These are phyloP conservation scores for Chrysanthemum makinoi DNA, from an alignment of 129 eudicot species.

Conservation along the genomic window DNA sequence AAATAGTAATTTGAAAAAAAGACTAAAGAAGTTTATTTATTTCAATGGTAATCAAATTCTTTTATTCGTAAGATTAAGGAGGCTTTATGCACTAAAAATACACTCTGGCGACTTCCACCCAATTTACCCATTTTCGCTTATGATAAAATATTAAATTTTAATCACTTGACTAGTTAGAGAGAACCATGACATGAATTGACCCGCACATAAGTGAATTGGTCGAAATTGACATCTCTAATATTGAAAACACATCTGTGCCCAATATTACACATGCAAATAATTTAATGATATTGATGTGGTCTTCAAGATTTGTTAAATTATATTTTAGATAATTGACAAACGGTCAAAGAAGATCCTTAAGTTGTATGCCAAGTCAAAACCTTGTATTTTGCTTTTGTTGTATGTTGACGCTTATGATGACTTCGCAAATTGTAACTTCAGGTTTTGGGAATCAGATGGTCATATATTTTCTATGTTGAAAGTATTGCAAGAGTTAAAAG, in stretches of 20 bases:
- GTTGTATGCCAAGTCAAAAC: conserved; percentile 1
- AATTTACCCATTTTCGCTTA: too few relatives aligned
- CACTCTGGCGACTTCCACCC: too few relatives aligned
- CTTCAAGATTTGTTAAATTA: background rate
- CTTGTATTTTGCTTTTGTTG: background rate
- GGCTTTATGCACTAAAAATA: too few relatives aligned
- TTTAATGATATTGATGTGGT: background rate
- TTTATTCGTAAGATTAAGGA: too few relatives aligned
- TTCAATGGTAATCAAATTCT: too few relatives aligned
- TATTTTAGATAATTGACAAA: background rate
- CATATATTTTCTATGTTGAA: conserved; percentile 80
- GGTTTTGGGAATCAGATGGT: conserved; percentile 89
- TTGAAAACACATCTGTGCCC: background rate
- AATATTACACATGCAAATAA: background rate
- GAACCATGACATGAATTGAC: too few relatives aligned
- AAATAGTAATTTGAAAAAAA: too few relatives aligned
- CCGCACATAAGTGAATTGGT: too few relatives aligned
- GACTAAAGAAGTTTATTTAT: too few relatives aligned
- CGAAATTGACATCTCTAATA: too few relatives aligned
- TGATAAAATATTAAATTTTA: too few relatives aligned
- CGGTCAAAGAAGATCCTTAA: conserved; percentile 4
- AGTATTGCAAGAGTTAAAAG: conserved; percentile 91
- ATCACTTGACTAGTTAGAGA: too few relatives aligned
- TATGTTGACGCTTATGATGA: conserved; percentile 1
- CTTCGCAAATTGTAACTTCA: conserved; percentile 18